Conservation (phyloP, 495 filamentous ascomycete genomes). For the Friedmanniomyces endolithicus region DNA sequence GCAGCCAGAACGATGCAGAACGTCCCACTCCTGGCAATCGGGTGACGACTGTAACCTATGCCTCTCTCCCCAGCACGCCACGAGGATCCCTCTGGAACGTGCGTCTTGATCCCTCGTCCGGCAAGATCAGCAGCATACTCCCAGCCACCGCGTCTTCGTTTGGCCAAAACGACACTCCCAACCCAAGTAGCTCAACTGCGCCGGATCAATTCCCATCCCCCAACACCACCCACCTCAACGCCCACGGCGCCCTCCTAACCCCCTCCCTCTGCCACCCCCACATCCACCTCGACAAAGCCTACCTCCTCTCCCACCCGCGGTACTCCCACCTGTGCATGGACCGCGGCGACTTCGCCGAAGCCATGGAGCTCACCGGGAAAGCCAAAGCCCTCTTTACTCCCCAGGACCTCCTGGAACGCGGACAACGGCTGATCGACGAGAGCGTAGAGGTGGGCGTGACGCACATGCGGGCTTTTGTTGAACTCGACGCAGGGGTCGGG, state of each 20-base stretch:
- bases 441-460: slow-evolving; percentile 57
- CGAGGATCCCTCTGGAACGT: slow-evolving; percentile 35
- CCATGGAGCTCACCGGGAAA: slow-evolving; percentile 45
- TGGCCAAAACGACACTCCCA: slow-evolving; percentile 11
- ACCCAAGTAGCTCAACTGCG: too few relatives aligned
- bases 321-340: slow-evolving; percentile 48
- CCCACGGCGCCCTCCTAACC: slow-evolving; percentile 31
- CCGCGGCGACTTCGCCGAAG: slow-evolving; percentile 53
- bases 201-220: too few relatives aligned
- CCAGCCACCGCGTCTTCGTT: slow-evolving; percentile 24
- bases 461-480: slow-evolving; percentile 60
- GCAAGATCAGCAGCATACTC: slow-evolving; percentile 11
- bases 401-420: slow-evolving; percentile 49
- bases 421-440: slow-evolving; percentile 53
- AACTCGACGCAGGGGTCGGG: slow-evolving; percentile 53
- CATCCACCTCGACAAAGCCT: slow-evolving; percentile 67
- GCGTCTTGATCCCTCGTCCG: slow-evolving; percentile 17
- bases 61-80: slow-evolving; percentile 31
- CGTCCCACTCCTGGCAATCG: not conserved
- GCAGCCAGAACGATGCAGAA: slow-evolving; percentile 2
- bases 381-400: slow-evolving; percentile 52
- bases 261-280: slow-evolving; percentile 63
- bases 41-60: slow-evolving; percentile 8
- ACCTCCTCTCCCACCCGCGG: slow-evolving; percentile 45
- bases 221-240: too few relatives aligned